phyloP scores from a whole-genome alignment of 352 stramenopile genomes.

The Phytophthora europaea region DNA sequence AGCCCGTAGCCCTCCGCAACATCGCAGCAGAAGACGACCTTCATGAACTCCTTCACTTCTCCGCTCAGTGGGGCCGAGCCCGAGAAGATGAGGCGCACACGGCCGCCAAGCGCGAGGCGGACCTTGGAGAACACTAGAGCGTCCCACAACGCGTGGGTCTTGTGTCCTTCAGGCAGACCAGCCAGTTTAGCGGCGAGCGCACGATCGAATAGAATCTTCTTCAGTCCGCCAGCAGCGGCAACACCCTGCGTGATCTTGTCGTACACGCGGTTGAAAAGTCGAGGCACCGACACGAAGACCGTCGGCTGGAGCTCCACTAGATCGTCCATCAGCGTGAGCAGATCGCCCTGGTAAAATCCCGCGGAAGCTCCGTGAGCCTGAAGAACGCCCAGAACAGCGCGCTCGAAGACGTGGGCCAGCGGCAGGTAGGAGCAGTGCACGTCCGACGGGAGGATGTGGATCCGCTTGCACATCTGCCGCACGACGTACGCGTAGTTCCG shows the following conservation, averaged over 20 bases:
- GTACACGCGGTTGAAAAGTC: slow-evolving; percentile 96
- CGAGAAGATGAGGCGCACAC: slow-evolving; percentile 91
- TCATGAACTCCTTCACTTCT: slow-evolving; percentile 94
- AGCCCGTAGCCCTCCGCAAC: slow-evolving; percentile 96
- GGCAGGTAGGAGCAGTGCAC: slow-evolving; percentile 96
- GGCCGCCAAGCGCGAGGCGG: slow-evolving; percentile 86
- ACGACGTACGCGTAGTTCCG: slow-evolving; percentile 49
- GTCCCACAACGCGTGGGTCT: slow-evolving; percentile 89
- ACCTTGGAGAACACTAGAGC: slow-evolving; percentile 95
- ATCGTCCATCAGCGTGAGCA: slow-evolving; percentile 94
- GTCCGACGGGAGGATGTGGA: slow-evolving; percentile 56
- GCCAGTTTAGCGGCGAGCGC: slow-evolving; percentile 52
- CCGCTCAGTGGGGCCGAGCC: slow-evolving; percentile 92
- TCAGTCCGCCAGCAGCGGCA: slow-evolving; percentile 42
- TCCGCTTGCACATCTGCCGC: slow-evolving; percentile 24
- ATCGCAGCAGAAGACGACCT: slow-evolving; percentile 89
- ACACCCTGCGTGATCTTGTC: slow-evolving; percentile 92
- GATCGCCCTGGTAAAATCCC: slow-evolving; percentile 86
- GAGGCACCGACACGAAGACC: slow-evolving; percentile 92
- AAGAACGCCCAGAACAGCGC: slow-evolving; percentile 87
- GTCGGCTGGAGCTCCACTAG: slow-evolving; percentile 92
- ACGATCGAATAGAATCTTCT: slow-evolving; percentile 61
- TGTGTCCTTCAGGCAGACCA: slow-evolving; percentile 44
- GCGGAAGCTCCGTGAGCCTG: slow-evolving; percentile 81
- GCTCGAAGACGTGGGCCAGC: slow-evolving; percentile 97